Evolutionary conservation across 352 stramenopile genomes (phyloP).

Genomic region (Blastocystis sp.): DNA sequence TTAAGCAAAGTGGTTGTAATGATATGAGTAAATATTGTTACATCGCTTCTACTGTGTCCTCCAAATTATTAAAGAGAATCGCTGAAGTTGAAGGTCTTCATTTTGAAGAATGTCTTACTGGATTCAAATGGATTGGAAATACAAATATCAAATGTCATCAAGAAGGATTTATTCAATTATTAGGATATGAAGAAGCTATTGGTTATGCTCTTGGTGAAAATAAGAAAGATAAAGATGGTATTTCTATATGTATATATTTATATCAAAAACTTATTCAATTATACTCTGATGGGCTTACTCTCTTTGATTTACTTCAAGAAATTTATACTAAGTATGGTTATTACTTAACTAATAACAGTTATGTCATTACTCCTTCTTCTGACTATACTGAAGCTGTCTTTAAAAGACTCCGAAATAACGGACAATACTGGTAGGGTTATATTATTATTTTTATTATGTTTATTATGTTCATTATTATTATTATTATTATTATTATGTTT

Average conservation of each 20-base stretch:
- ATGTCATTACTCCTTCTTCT: conserved; percentile 78
- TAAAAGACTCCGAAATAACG: conserved; percentile 62
- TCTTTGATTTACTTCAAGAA: conserved; percentile 50
- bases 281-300: conserved; percentile 46
- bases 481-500: too few species aligned
- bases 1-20: conserved; percentile 1
- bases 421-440: conserved; percentile 50
- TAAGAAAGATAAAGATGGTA: conserved; percentile 91
- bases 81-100: conserved; percentile 68
- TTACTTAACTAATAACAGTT: conserved; percentile 85
- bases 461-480: too few species aligned
- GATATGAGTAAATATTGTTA: conserved; percentile 26
- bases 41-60: conserved; percentile 71
- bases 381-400: conserved; percentile 66
- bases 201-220: conserved; percentile 84
- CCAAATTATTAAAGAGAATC: conserved; percentile 77
- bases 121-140: conserved; percentile 96
- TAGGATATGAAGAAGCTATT: conserved; percentile 93
- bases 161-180: conserved; percentile 70
- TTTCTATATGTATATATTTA: conserved; percentile 69
- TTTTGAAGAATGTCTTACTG: conserved; percentile 87
- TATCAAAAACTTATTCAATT: conserved; percentile 58
- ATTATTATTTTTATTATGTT: conserved; percentile 37
- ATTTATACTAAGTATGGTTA: conserved; percentile 73
- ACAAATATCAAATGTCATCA: conserved; percentile 55